Evolutionary conservation across 1,284 basidiomycete genomes (phyloP), one percentile per base, ranked within the genome.

Genomic region (Anthracocystis panici-leucophaei): DNA sequence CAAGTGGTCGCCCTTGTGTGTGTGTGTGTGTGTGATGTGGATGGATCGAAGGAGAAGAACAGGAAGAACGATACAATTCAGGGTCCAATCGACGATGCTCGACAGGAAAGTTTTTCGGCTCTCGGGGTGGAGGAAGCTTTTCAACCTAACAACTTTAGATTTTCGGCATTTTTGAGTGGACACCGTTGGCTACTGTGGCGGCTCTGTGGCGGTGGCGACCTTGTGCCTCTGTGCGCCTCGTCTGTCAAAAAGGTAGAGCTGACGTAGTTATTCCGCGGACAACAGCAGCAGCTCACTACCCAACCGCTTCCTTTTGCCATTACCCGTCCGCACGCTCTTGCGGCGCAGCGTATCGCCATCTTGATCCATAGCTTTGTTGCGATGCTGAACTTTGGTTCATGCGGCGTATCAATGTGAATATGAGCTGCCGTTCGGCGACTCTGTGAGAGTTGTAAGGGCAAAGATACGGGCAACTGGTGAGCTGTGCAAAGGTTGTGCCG

Each of bases 1-100:
- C 12, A 27, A 46, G 10, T 27, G 35, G 9, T 9, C n/a, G 18
- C 20, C 25, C 14, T 18, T 31, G 27, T 23, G 5, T 9, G 21
- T 23, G 44, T 3, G 27, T 27, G 27, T 7, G 27, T 27, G 27
- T 3, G 7, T 27, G 27, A 7, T 29, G 31, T 46, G 23, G 42
- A 46, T 50, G 61, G 18, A 18, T 29, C 3, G 38, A 45, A n/a
- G 1, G 11, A 41, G 42, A 38, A 35, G 49, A 21, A 25, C 33
- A 23, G 48, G 62, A 65, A 52, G 41, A 23, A 21, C 29, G 48
- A 31, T n/a, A 9, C 48, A 11, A 11, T 65, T 65, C 62, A 65
- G 62, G 62, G 51, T 65, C 62, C 54, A 38, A 10, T 31, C 20
- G 27, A 29, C 29, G 41, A 29, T 29, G 10, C 16, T 31, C 29